Base-by-base conservation (phyloP, 2,329 filamentous ascomycete species). In the Ascochyta pisi region DNA sequence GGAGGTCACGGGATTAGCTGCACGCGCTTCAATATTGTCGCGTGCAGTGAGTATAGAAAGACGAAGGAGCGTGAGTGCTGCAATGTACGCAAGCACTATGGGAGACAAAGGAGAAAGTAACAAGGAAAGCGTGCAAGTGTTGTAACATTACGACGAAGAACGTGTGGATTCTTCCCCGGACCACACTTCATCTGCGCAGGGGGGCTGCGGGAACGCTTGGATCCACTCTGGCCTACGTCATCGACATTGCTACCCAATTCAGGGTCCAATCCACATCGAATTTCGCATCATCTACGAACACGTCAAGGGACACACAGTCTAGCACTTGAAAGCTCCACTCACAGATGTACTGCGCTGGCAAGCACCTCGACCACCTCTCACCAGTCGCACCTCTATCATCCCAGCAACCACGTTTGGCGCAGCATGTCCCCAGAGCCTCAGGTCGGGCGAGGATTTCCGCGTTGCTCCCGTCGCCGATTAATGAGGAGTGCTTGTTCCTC, bases 1-100 rank as follows among this genome's bases (percentile, higher is more conserved):
- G 53, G 58, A 61, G 48, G 39, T 57, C 34, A 50, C 50, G 49
- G 48, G 52, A 42, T 40, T 47, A 52, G 19, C 16, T 39, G 48
- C 53, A 58, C 53, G 47, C 55, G 49, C 31, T 44, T 10, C 23
- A 1, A 9, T 26, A 2, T 3, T 16, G 10, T 10, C 23, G 42
- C 40, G 15, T 22, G 31, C 23, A 37, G 33, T n/a, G 41, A 9
- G 3, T 23, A 7, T 22, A 6, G 9, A n/a, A 9, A 34, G 12
- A 33, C 7, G 26, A 51, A 51, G 42, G 38, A 48, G 26, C 24
- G 42, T 24, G 22, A 37, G n/a, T 38, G 24, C 37, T 26, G 37
- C 35, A 19, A 10, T 29, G 13, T 12, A 27, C 43, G 39, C 19
- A 34, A 13, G n/a, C 26, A 26, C 16, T 12, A 19, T 10, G 12